Conservation (phyloP, 2,329 filamentous ascomycete species). For the Penicillium corylophilum region DNA sequence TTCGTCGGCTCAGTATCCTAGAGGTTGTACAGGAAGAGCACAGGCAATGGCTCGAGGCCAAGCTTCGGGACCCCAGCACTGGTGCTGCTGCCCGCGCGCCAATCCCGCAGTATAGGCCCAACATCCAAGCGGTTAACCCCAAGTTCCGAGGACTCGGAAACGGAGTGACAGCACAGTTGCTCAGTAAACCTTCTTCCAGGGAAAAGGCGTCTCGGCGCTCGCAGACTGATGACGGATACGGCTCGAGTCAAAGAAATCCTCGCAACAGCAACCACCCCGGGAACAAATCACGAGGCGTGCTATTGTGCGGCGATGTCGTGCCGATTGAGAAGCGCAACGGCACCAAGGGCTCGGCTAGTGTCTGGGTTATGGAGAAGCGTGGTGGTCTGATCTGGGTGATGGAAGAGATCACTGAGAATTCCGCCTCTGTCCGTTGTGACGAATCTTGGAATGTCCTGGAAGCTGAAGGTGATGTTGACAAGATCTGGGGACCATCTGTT, state of each 20-base stretch:
- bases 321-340: constrained; percentile 96
- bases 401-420: constrained; percentile 95
- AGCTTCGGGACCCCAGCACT: constrained; percentile 65
- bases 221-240: constrained; percentile 60
- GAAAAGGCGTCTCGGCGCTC: constrained; percentile 47
- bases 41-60: constrained; percentile 83
- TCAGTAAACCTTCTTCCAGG: constrained; percentile 75
- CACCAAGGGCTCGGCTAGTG: constrained; percentile 82
- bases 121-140: constrained; percentile 34
- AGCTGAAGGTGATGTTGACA: constrained; percentile 71
- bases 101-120: constrained; percentile 37
- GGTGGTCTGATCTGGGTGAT: constrained; percentile 95
- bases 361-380: constrained; percentile 98
- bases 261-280: constrained; percentile 65
- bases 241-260: constrained; percentile 49
- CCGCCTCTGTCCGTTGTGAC: constrained; percentile 73
- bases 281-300: constrained; percentile 79
- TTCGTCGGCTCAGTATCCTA: constrained; percentile 89
- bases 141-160: constrained; percentile 65
- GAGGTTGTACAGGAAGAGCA: constrained; percentile 91
- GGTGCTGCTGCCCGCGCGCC: constrained; percentile 43
- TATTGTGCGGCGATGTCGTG: constrained; percentile 96
- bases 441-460: constrained; percentile 71
- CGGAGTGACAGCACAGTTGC: constrained; percentile 81
- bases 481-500: constrained; percentile 78